Evolutionary conservation across 768 basidiomycete genomes (phyloP).

Genomic region (Tricholoma bakamatsutake): DNA sequence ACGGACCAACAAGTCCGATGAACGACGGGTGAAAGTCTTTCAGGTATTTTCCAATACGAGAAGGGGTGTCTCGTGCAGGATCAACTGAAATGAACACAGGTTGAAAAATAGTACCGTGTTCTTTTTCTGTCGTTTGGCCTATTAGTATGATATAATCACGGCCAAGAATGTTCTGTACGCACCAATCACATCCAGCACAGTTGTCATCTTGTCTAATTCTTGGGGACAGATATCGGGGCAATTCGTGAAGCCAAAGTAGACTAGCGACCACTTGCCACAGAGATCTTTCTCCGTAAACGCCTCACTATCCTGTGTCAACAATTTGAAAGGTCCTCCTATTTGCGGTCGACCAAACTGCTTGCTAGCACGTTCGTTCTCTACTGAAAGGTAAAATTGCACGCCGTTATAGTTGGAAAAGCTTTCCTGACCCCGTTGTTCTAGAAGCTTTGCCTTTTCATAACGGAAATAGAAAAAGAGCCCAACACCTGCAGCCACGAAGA

Average conservation of each 20-base stretch:
- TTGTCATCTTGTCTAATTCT: slow-evolving; percentile 92
- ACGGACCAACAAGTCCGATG: slow-evolving; percentile 82
- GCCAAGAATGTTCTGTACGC: slow-evolving; percentile 18
- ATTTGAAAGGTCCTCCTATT: slow-evolving; percentile 86
- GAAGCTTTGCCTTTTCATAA: slow-evolving; percentile 74
- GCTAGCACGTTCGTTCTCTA: slow-evolving; percentile 70
- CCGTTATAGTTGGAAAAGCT: background rate
- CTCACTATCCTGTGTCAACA: slow-evolving; percentile 60
- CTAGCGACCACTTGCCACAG: slow-evolving; percentile 83
- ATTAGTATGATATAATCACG: background rate
- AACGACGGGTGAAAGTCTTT: slow-evolving; percentile 90
- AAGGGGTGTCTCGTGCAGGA: slow-evolving; percentile 78
- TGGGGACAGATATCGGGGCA: slow-evolving; percentile 99
- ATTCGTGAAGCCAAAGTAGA: slow-evolving; percentile 99
- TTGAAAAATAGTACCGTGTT: slow-evolving; percentile 66
- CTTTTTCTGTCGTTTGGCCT: slow-evolving; percentile 45
- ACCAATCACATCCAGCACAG: slow-evolving; percentile 71
- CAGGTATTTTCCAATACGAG: slow-evolving; percentile 58
- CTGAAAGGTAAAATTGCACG: slow-evolving; percentile 1
- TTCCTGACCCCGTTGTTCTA: slow-evolving; percentile 67
- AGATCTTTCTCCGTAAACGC: slow-evolving; percentile 81
- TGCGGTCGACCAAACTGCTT: slow-evolving; percentile 78
- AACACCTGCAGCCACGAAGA: slow-evolving; percentile 80
- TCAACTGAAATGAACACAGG: slow-evolving; percentile 97
- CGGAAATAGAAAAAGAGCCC: slow-evolving; percentile 88